Percentiles rank a stretch among this genome's conserved stretches.
phyloP scores from a whole-genome alignment of 179 eudicot species.

The Drosera spatulata region DNA sequence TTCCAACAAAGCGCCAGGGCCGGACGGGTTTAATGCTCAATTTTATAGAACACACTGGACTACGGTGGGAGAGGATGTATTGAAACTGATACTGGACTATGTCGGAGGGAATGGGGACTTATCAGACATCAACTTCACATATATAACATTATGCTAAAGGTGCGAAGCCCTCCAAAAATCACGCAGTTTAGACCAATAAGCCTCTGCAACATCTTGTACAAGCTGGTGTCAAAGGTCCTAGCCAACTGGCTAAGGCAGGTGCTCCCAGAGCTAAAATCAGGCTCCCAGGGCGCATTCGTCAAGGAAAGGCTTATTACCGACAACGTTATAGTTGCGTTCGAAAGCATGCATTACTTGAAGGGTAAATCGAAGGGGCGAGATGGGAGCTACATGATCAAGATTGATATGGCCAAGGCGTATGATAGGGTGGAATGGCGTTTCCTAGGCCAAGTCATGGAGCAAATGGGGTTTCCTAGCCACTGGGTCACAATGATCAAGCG shows the following conservation, averaged over 20 bases:
- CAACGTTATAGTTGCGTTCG: conserved; percentile 3
- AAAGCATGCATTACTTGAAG: conserved; percentile 2
- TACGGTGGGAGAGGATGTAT: no score
- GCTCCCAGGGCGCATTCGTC: conserved; percentile 1
- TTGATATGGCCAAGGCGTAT: conserved; percentile 7
- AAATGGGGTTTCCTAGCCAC: neutral
- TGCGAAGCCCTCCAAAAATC: no score
- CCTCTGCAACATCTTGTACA: conserved; percentile 1
- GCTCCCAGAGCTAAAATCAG: neutral
- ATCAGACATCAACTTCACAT: no score
- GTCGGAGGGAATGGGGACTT: no score
- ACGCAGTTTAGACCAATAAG: neutral
- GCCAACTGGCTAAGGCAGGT: neutral
- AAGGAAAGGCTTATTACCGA: neutral
- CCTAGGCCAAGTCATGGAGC: neutral
- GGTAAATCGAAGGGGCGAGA: neutral
- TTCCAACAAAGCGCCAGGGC: no score
- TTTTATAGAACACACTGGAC: no score
- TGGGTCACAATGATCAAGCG: neutral
- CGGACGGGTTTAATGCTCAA: no score
- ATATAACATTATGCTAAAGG: no score
- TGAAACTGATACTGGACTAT: no score
- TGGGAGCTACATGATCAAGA: neutral
- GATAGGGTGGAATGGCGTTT: conserved; percentile 5
- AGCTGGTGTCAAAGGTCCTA: neutral